Percentiles rank a stretch among this genome's conserved stretches.
Conservation (phyloP, 805 yeast species). For the Schwanniomyces pseudopolymorphus region DNA sequence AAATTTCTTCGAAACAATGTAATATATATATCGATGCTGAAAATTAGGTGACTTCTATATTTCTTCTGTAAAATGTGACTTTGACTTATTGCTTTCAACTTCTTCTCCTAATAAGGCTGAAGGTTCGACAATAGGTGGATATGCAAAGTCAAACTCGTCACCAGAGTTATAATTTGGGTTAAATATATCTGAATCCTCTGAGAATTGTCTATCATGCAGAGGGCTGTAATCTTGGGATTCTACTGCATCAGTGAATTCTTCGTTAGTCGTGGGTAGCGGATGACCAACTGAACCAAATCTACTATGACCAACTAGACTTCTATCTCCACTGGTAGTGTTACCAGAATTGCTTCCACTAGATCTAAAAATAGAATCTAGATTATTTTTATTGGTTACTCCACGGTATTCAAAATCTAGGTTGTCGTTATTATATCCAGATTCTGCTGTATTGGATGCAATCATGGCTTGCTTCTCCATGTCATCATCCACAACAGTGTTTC, state of each 20-base stretch:
- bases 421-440: conserved; percentile 10
- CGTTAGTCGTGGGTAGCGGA: conserved; percentile 19
- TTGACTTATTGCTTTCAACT: conserved; percentile 14
- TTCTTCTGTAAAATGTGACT: conserved; percentile 22
- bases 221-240: conserved; percentile 7
- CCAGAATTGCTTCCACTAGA: conserved; percentile 14
- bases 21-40: background rate
- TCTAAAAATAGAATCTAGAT: conserved; percentile 40
- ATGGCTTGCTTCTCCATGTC: conserved; percentile 29
- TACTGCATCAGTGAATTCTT: conserved; percentile 14
- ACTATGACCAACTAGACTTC: conserved; percentile 18
- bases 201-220: background rate
- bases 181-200: background rate
- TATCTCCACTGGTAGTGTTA: conserved; percentile 11
- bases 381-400: conserved; percentile 43
- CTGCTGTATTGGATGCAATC: conserved; percentile 5
- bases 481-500: conserved; percentile 2
- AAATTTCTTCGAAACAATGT: background rate
- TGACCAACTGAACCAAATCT: conserved; percentile 27
- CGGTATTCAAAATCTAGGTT: conserved; percentile 40
- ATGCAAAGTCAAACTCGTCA: conserved; percentile 12
- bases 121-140: conserved; percentile 17
- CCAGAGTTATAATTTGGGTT: conserved; percentile 7
- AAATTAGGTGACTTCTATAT: background rate
- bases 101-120: conserved; percentile 11